A percentile compares a stretch with the other conserved stretches of the same genome.
Evolutionary conservation across 305 asterid genomes (phyloP).

Genomic region (Fraxinus dipetala): DNA sequence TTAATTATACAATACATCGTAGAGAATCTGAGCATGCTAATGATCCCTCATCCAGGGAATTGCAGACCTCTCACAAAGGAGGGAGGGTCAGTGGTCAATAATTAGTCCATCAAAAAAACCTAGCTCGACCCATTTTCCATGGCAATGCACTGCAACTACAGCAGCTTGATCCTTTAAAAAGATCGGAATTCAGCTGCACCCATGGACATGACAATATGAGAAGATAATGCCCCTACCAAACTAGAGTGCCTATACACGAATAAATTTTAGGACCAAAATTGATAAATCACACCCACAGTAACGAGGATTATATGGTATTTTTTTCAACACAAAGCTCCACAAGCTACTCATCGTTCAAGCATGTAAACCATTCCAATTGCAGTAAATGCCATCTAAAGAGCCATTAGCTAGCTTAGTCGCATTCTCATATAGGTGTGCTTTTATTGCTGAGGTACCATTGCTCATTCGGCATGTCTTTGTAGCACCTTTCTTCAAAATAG

Average conservation of each 20-base stretch:
- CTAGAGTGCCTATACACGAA: slow-evolving; percentile 37
- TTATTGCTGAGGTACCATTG: slow-evolving; percentile 50
- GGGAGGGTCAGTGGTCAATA: not conserved
- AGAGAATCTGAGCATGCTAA: not conserved
- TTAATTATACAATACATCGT: not conserved
- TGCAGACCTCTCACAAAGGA: not conserved
- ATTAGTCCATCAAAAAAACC: not conserved
- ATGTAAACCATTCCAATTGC: slow-evolving; percentile 77
- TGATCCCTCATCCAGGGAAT: not conserved
- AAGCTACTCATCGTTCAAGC: slow-evolving; percentile 35
- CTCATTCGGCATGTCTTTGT: slow-evolving; percentile 32
- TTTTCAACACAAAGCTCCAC: not conserved
- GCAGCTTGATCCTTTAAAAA: slow-evolving; percentile 48
- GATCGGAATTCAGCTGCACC: slow-evolving; percentile 58
- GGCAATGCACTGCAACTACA: slow-evolving; percentile 36
- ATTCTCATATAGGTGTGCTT: slow-evolving; percentile 45
- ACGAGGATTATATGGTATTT: not conserved
- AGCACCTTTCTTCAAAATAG: slow-evolving; percentile 43
- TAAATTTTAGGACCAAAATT: slow-evolving; percentile 32
- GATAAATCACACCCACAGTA: slow-evolving; percentile 22
- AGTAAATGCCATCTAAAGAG: slow-evolving; percentile 54
- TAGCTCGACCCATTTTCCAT: slow-evolving; percentile 5
- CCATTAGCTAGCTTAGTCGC: slow-evolving; percentile 59
- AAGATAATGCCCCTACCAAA: slow-evolving; percentile 20
- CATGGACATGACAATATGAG: slow-evolving; percentile 21